Evolutionary conservation across 495 filamentous ascomycete species (phyloP), one percentile per base, ranked within the genome.

Genomic region (Lophiotrema nucula): DNA sequence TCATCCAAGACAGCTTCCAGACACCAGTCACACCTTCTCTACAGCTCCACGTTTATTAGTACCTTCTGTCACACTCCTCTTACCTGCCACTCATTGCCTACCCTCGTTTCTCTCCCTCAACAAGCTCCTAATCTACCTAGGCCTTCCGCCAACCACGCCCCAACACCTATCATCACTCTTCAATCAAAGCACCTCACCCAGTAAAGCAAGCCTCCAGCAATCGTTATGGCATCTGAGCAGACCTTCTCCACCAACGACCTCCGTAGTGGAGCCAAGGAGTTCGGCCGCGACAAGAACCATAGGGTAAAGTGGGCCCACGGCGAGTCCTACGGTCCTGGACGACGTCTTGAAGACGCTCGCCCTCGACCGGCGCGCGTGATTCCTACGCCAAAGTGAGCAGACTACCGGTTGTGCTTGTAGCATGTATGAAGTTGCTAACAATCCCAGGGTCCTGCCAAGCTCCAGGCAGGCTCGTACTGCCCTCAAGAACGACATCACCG

Each of bases 271-370:
- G 56, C 72, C 42, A 61, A 69, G 45, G 70, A 73, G 45, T 67
- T 62, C 62, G 62, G 63, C 55, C 77, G 80, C 54, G 72, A 70
- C 63, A 70, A 77, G 61, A 72, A 79, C 59, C 76, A 77, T 53
- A 79, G 79, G 69, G 70, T 76, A 54, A 83, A 83, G 64, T 83
- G 80, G 80, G 73, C 73, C 5, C 67, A 74, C 44, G 80, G 80
- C 31, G 26, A 21, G 5, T 41, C 55, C 0, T 61, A 57, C 22
- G 65, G 65, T n/a, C 65, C 56, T 19, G 60, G 56, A 47, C 65
- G 64, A 52, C 53, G 64, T 16, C 52, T 31, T 24, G 64, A 63
- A 43, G 57, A 61, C 18, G 33, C 27, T 31, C 58, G 47, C 4
- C 54, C 64, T 47, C 58, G 64, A n/a, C 64, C 64, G 50, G 64